Percentiles rank a stretch among this genome's conserved stretches.
phyloP scores from a whole-genome alignment of 148 eudicot genomes.

The Nepenthes gracilis region DNA sequence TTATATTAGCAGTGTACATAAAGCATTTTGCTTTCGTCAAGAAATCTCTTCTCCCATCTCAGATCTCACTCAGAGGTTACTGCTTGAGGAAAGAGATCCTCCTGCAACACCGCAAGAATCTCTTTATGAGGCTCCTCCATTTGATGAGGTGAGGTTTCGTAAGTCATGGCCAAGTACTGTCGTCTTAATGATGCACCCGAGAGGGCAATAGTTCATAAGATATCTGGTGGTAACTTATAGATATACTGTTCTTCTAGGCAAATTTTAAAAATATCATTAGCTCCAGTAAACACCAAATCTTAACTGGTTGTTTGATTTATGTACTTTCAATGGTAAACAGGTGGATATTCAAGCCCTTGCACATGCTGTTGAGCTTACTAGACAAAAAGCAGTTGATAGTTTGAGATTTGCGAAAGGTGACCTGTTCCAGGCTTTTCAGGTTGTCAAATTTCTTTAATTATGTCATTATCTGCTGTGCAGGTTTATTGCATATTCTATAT shows the following conservation, averaged over 20 bases:
- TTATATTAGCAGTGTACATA: conserved; percentile 56
- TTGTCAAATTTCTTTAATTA: conserved; percentile 4
- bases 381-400: conserved; percentile 92
- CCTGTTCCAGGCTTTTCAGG: conserved; percentile 80
- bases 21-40: conserved; percentile 80
- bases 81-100: conserved; percentile 86
- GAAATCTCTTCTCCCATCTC: conserved; percentile 81
- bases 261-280: background rate
- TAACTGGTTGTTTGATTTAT: background rate
- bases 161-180: background rate
- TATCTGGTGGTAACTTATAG: too few species aligned
- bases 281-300: background rate
- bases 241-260: background rate
- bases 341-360: conserved; percentile 96
- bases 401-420: conserved; percentile 85
- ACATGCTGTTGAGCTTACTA: conserved; percentile 92
- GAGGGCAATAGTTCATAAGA: too few species aligned
- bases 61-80: conserved; percentile 90
- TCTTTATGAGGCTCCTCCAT: conserved; percentile 71
- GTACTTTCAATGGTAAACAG: conserved; percentile 21
- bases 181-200: too few species aligned
- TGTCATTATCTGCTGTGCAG: background rate
- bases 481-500: too few species aligned
- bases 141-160: conserved; percentile 63
- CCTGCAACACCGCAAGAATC: conserved; percentile 71